Base-by-base conservation (phyloP, 2,329 filamentous ascomycete species). In the Hawksworthiomyces lignivorus region DNA sequence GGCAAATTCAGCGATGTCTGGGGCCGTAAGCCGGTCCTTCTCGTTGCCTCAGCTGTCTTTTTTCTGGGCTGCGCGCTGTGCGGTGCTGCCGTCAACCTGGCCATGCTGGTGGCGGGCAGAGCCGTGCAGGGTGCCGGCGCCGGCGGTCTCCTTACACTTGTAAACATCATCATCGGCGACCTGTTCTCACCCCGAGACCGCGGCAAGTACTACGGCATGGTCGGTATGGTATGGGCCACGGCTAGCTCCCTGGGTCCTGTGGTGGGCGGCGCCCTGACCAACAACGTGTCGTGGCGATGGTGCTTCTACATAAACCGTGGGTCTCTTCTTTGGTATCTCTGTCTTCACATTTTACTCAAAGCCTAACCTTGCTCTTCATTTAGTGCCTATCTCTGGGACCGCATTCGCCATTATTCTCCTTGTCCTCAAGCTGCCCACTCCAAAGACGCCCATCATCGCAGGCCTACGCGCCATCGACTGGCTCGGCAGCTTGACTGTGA, bases 381-480 rank as follows among this genome's bases (percentile, higher is more conserved):
- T 21, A 49, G 48, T 59, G 10, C 56, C 56, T 14, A 48, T 58
- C 24, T 49, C 49, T 1, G 71, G 62, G 12, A 50, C 68, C 8
- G 68, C 63, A 27, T 63, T 75, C 31, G 45, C 63, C 39, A 62
- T 74, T 21, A 60, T 76, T 18, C 44, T 82, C 41, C 70, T 84
- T 51, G 74, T 80, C 50, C 68, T 87, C 18, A 76, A 82, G 54
- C 60, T 86, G 14, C 76, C 85, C 53, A 82, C 78, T 19, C 82
- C 82, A 1, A 70, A 70, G 40, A 85, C 82, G 0, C 72, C 79
- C 0, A 55, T 84, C 6, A 58, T 67, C 36, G 60, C 77, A 36
- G 83, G 82, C 1, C 62, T 87, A 7, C 69, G 73, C 31, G 79
- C 80, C n/a, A 69, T 79, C 27, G 75, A 79, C 59, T 80, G 74